Base-by-base conservation (phyloP, 2,329 filamentous ascomycete genomes). In the Xylaria sp. region DNA sequence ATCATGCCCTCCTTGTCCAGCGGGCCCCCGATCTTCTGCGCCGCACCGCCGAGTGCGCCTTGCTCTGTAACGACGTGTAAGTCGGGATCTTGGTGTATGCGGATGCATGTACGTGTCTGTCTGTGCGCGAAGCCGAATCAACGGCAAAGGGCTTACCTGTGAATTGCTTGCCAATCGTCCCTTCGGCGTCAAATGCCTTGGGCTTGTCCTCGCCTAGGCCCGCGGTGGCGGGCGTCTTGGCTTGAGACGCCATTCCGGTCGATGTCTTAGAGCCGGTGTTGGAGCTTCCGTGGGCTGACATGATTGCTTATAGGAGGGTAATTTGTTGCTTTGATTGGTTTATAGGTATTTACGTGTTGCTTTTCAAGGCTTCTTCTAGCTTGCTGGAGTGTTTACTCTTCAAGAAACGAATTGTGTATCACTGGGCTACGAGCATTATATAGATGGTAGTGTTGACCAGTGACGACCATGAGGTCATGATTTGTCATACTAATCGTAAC, bases 141-240 rank as follows among this genome's bases (percentile, higher is more conserved):
- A 28, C 28, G 28, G 28, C 28, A 25, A 8, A 9, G n/a, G 23
- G 20, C 77, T 57, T 76, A 85, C 84, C 82, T 3, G 84, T 89
- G 74, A 89, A 89, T 25, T 88, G 85, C 72, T 85, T 87, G 23
- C 87, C 87, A 41, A 89, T 82, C 0, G 82, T 78, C 5, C 87
- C 87, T 0, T 83, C 77, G 0, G 82, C 83, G 50, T 86, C 87
- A 56, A 89, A 79, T 0, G 81, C 74, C 70, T 79, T 83, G 37
- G 82, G 81, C 73, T 79, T 76, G 56, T 77, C 75, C 18, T 76
- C 72, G 62, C 78, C 78, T 9, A 79, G 54, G 9, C 70, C 73
- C 0, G 77, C 74, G n/a, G 72, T 79, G 46, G 78, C 78, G 6
- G 78, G 78, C 12, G 78, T 79, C 41, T 69, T 73, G n/a, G 67